These are phyloP conservation scores for Tetrapisispora nanseiensis DNA, from an alignment of 805 yeast species.

Conservation along the genomic window DNA sequence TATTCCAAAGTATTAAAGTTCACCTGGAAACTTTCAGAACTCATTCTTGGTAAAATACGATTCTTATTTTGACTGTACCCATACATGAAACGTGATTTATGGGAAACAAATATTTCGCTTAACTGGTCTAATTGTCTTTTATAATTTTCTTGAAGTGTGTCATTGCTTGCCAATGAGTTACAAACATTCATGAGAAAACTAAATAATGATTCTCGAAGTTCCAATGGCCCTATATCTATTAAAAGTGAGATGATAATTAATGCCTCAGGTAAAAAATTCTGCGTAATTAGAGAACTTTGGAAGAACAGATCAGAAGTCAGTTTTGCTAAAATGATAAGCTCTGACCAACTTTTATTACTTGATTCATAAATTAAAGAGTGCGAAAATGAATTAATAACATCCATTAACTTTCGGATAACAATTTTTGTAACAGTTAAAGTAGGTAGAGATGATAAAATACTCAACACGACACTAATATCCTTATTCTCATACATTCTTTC, in stretches of 20 bases:
- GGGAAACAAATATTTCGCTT: conserved; percentile 36
- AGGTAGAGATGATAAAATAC: conserved; percentile 51
- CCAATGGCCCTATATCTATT: conserved; percentile 37
- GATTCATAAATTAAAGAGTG: conserved; percentile 32
- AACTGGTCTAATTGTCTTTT: conserved; percentile 37
- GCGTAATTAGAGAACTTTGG: conserved; percentile 51
- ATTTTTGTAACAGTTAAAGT: conserved; percentile 59
- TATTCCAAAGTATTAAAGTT: conserved; percentile 40
- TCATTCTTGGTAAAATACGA: conserved; percentile 25
- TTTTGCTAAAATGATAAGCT: conserved; percentile 54
- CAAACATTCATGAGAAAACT: conserved; percentile 54
- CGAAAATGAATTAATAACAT: conserved; percentile 40
- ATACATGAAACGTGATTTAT: conserved; percentile 54
- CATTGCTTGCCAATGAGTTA: conserved; percentile 57
- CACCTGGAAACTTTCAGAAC: conserved; percentile 27
- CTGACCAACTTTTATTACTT: conserved; percentile 49
- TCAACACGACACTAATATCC: conserved; percentile 51
- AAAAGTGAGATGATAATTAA: conserved; percentile 53
- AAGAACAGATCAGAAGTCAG: conserved; percentile 56
- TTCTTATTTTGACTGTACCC: conserved; percentile 49
- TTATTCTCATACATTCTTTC: conserved; percentile 63
- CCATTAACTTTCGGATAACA: conserved; percentile 45
- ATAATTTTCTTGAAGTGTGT: conserved; percentile 33
- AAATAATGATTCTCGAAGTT: conserved; percentile 50
- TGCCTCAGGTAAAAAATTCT: conserved; percentile 58